phyloP scores from a whole-genome alignment of 2,329 filamentous ascomycete species.

The Phialemoniopsis sp. region DNA sequence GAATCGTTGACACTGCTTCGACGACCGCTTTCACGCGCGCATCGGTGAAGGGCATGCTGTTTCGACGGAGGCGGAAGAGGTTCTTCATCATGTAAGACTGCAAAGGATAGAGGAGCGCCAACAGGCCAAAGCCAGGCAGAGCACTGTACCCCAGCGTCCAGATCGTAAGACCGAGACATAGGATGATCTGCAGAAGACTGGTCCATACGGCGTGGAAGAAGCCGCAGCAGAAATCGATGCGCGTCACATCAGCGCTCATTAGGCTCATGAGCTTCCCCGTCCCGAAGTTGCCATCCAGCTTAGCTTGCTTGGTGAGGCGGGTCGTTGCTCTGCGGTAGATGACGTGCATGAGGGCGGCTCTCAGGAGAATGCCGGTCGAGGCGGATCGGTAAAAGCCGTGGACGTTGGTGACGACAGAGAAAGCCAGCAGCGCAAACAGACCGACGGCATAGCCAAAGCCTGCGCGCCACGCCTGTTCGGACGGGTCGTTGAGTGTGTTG shows the following conservation, averaged over 20 bases:
- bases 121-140: constrained; percentile 16
- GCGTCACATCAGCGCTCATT: constrained; percentile 24
- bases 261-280: constrained; percentile 23
- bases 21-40: constrained; percentile 17
- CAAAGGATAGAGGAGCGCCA: constrained; percentile 16
- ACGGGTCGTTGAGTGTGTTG: constrained; percentile 12
- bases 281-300: constrained; percentile 12
- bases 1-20: constrained; percentile 18
- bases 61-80: constrained; percentile 14
- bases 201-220: constrained; percentile 24
- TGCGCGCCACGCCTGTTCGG: constrained; percentile 9
- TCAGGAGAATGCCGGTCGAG: constrained; percentile 12
- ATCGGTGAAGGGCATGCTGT: constrained; percentile 19
- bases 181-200: constrained; percentile 20
- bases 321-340: constrained; percentile 16
- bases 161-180: constrained; percentile 17
- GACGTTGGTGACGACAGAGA: constrained; percentile 17
- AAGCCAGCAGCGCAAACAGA: constrained; percentile 15
- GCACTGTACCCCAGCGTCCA: constrained; percentile 19
- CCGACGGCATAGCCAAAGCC: constrained; percentile 18
- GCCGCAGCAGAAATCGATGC: constrained; percentile 23
- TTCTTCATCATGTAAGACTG: constrained; percentile 14
- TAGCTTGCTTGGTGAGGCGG: constrained; percentile 9
- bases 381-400: constrained; percentile 18
- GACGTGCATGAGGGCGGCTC: constrained; percentile 13